Conservation (phyloP, 352 stramenopile genomes). For the Phytophthora megakarya region DNA sequence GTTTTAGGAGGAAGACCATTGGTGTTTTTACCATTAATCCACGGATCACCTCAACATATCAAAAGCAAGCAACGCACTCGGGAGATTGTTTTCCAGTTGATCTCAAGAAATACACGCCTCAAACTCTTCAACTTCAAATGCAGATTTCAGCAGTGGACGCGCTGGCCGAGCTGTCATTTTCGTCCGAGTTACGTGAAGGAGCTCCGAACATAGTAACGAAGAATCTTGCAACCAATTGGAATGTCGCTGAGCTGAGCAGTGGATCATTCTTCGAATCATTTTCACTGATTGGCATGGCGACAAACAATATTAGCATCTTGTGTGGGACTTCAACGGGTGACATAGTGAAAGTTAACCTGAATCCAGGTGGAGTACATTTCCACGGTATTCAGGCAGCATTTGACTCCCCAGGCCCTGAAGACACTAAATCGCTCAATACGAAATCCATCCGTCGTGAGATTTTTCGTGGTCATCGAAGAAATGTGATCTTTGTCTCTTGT, state of each 20-base stretch:
- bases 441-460: constrained; percentile 39
- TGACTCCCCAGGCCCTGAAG: constrained; percentile 24
- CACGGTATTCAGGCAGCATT: constrained; percentile 36
- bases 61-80: constrained; percentile 30
- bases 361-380: neutral
- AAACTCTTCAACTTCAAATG: constrained; percentile 31
- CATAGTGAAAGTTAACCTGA: constrained; percentile 44
- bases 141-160: constrained; percentile 26
- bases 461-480: constrained; percentile 42
- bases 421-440: constrained; percentile 2
- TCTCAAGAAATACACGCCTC: constrained; percentile 42
- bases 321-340: constrained; percentile 39
- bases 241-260: constrained; percentile 25
- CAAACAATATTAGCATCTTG: constrained; percentile 21
- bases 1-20: constrained; percentile 35
- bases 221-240: constrained; percentile 4
- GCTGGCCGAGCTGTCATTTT: constrained; percentile 27
- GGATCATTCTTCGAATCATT: constrained; percentile 33
- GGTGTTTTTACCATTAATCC: constrained; percentile 7
- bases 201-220: constrained; percentile 22
- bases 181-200: constrained; percentile 27
- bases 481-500: constrained; percentile 43
- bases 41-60: neutral
- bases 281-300: constrained; percentile 19
- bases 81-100: constrained; percentile 45